Evolutionary conservation across 495 filamentous ascomycete species (phyloP), one percentile per base, ranked within the genome.

Genomic region (Tirmania nivea): DNA sequence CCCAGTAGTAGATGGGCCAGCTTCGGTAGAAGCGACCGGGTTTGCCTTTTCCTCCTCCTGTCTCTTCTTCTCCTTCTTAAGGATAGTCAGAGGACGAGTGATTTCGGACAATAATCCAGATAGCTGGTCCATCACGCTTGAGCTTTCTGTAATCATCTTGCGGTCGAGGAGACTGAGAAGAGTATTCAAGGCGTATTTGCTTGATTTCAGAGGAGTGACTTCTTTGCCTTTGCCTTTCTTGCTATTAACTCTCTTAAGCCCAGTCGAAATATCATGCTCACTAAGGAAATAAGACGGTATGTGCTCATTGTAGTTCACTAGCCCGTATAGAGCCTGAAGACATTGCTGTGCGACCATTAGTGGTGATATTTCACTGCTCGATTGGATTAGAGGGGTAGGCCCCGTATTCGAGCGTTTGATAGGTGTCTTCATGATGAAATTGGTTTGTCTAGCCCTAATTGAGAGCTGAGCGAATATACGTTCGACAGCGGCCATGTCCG

Each of bases 311-410:
- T 84, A 83, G 58, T 77, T 75, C 6, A 82, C 81, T 36, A 99
- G 73, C 61, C 83, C 84, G 35, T 79, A 78, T 9, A 99, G 71
- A 10, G 86, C 78, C 50, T 76, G 74, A 35, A 99, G 75, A 58
- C 89, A 96, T 66, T 99, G 90, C 62, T 96, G 89, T 10, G 95
- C 85, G 45, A 99, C 83, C 75, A 93, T 80, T 49, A 94, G 74
- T 17, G 92, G 90, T 1, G 92, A 94, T 50, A 89, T 79, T 57
- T 96, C 92, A 49, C 71, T 76, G 34, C 75, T 78, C 34, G 63
- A 65, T 48, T 68, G 65, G 9, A 45, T 45, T 45, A 19, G 17
- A 14, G 39, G 39, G 17, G 39, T 8, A 20, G 71, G 59, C 52
- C 75, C 67, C 11, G 78, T 77, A 50, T 73, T 70, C 12, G 39